A percentile compares a stretch with the other conserved stretches of the same genome.
Evolutionary conservation across 129 eudicot species (phyloP).

Genomic region (Flaveria sonorensis): DNA sequence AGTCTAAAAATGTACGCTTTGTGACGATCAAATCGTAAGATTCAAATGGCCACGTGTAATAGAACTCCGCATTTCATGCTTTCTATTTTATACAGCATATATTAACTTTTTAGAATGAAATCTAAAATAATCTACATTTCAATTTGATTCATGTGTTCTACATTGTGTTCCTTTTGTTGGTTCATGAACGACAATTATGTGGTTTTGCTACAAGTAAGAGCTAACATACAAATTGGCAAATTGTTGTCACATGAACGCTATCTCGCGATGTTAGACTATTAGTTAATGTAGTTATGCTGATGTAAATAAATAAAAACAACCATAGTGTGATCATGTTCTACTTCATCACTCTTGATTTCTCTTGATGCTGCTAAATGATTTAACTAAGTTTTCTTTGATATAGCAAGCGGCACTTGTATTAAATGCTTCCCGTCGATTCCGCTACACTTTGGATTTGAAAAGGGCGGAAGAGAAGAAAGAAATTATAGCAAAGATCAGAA

Average conservation of each 20-base stretch:
- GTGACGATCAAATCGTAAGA: background rate
- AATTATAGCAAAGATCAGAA: slow-evolving; percentile 68
- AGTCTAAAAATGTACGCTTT: background rate
- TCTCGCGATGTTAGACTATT: background rate
- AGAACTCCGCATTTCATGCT: background rate
- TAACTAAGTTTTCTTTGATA: slow-evolving; percentile 25
- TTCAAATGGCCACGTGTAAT: background rate
- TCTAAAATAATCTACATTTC: background rate
- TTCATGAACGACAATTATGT: slow-evolving; percentile 11
- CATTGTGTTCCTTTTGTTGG: slow-evolving; percentile 3
- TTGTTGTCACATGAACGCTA: slow-evolving; percentile 1
- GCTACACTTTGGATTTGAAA: slow-evolving; percentile 92
- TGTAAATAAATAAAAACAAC: background rate
- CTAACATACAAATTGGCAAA: background rate
- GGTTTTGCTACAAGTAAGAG: background rate
- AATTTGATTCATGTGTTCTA: background rate
- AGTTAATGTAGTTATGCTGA: background rate
- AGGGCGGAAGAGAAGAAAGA: slow-evolving; percentile 87
- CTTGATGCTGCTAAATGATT: slow-evolving; percentile 2
- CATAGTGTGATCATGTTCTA: background rate
- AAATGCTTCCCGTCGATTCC: slow-evolving; percentile 94
- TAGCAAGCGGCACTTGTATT: slow-evolving; percentile 96
- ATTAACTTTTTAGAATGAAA: background rate
- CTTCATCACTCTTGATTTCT: background rate
- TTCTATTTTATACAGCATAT: background rate